Conservation (phyloP, 306 rosid genomes). For the Dryas octopetala region DNA sequence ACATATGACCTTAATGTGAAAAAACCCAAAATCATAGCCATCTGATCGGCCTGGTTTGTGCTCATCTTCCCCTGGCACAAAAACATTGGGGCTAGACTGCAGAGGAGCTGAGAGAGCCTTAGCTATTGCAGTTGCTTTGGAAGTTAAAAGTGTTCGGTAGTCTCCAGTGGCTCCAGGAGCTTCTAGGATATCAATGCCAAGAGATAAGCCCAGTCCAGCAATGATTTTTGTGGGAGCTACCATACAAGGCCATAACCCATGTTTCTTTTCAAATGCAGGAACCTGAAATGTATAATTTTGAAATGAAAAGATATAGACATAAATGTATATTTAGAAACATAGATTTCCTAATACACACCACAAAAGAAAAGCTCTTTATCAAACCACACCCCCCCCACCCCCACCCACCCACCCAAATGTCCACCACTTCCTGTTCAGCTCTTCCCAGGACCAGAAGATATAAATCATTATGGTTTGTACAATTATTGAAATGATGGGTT, state of each 20-base stretch:
- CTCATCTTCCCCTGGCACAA: slow-evolving; percentile 89
- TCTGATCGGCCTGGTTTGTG: slow-evolving; percentile 72
- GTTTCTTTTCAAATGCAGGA: slow-evolving; percentile 70
- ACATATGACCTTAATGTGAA: slow-evolving; percentile 76
- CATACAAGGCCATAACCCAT: slow-evolving; percentile 87
- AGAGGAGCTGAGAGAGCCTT: slow-evolving; percentile 85
- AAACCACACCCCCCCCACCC: neutral
- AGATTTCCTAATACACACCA: neutral
- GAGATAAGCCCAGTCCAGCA: slow-evolving; percentile 92
- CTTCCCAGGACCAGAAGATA: neutral
- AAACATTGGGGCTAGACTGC: slow-evolving; percentile 63
- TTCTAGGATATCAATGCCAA: slow-evolving; percentile 89
- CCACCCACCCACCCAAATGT: neutral
- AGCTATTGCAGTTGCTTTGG: slow-evolving; percentile 83
- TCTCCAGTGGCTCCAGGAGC: slow-evolving; percentile 99
- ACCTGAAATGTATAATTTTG: slow-evolving; percentile 50
- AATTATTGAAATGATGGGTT: neutral
- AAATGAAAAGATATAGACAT: neutral
- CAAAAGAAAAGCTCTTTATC: neutral
- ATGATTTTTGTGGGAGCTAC: slow-evolving; percentile 98
- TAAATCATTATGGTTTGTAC: neutral
- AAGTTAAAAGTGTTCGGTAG: slow-evolving; percentile 81
- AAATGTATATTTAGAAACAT: neutral
- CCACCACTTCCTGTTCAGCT: neutral
- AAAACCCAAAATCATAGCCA: slow-evolving; percentile 97